A percentile compares a stretch with the other conserved stretches of the same genome.
These are phyloP conservation scores for Fusarium sulawesiense DNA, from an alignment of 2,329 filamentous ascomycete genomes.

Conservation along the genomic window DNA sequence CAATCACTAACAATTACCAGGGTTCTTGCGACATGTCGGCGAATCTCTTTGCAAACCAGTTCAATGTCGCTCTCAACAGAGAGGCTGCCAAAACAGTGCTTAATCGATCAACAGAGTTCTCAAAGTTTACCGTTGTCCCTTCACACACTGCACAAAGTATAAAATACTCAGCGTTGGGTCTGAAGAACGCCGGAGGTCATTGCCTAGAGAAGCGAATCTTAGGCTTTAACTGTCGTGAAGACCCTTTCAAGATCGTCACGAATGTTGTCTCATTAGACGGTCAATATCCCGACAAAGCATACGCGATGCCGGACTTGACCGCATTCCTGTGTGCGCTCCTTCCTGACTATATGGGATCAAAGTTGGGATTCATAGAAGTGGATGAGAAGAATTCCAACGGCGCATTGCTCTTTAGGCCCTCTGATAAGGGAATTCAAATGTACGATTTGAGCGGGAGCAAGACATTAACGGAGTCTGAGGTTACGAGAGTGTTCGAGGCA, in stretches of 20 bases:
- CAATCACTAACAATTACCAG: slow-evolving; percentile 15
- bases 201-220: slow-evolving; percentile 36
- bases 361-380: slow-evolving; percentile 13
- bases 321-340: slow-evolving; percentile 29
- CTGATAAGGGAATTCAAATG: slow-evolving; percentile 32
- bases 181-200: slow-evolving; percentile 25
- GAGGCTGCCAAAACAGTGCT: slow-evolving; percentile 34
- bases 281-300: slow-evolving; percentile 29
- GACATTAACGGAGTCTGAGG: slow-evolving; percentile 8
- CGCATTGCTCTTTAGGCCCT: slow-evolving; percentile 31
- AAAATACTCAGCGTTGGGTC: slow-evolving; percentile 33
- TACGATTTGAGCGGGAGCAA: slow-evolving; percentile 24
- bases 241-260: slow-evolving; percentile 36
- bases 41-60: slow-evolving; percentile 42
- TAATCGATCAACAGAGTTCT: slow-evolving; percentile 23
- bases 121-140: slow-evolving; percentile 38
- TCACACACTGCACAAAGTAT: slow-evolving; percentile 42
- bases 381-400: slow-evolving; percentile 21
- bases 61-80: slow-evolving; percentile 40
- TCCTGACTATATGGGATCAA: slow-evolving; percentile 16
- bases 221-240: slow-evolving; percentile 42
- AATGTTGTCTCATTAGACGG: slow-evolving; percentile 27
- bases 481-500: neutral
- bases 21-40: slow-evolving; percentile 39
- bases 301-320: slow-evolving; percentile 41